Percentiles rank a stretch among this genome's conserved stretches.
Conservation (phyloP, 768 basidiomycete species). For the Daedaleopsis sinensis region DNA sequence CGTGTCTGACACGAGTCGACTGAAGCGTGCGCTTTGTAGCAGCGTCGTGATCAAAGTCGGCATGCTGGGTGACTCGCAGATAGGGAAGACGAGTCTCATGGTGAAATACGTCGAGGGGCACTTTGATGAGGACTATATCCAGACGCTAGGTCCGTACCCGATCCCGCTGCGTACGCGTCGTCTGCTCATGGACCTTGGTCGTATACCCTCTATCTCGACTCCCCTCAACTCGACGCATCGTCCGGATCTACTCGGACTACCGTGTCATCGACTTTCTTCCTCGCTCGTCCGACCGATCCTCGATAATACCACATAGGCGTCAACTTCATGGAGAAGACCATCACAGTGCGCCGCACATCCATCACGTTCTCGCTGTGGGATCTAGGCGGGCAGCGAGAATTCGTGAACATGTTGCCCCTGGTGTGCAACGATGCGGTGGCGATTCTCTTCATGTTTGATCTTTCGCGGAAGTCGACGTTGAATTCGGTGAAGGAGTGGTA, state of each 20-base stretch:
- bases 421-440: slow-evolving; percentile 99
- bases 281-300: neutral
- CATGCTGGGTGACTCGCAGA: slow-evolving; percentile 99
- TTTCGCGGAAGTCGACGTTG: slow-evolving; percentile 94
- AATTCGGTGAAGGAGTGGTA: slow-evolving; percentile 99
- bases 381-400: slow-evolving; percentile 95
- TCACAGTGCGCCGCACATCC: slow-evolving; percentile 95
- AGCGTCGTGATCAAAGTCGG: slow-evolving; percentile 98
- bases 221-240: neutral
- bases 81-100: slow-evolving; percentile 99
- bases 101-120: slow-evolving; percentile 99
- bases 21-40: slow-evolving; percentile 2
- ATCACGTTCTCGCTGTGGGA: slow-evolving; percentile 99
- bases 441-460: slow-evolving; percentile 99
- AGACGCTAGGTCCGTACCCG: slow-evolving; percentile 83
- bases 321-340: slow-evolving; percentile 99
- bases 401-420: slow-evolving; percentile 98
- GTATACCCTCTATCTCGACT: neutral
- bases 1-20: neutral
- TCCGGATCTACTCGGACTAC: neutral
- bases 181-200: neutral
- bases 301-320: slow-evolving; percentile 58
- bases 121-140: slow-evolving; percentile 99
- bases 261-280: neutral
- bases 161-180: neutral